Evolutionary conservation across 2,329 filamentous ascomycete genomes (phyloP).

Genomic region (Sordariomycetes sp.): DNA sequence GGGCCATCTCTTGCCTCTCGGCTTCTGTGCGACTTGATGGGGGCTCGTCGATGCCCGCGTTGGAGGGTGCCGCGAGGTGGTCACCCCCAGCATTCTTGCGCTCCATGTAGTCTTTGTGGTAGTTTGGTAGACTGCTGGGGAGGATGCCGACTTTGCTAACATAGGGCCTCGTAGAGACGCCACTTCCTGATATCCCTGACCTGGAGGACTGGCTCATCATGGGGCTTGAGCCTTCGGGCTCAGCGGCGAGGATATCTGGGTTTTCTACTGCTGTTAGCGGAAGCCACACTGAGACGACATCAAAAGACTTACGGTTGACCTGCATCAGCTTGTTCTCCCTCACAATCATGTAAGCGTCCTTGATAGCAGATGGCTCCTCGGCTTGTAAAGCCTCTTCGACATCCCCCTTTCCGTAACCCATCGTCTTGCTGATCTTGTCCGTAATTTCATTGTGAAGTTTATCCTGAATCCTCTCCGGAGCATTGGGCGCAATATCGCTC

Average conservation of each 20-base stretch:
- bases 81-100: slow-evolving; percentile 48
- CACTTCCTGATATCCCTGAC: slow-evolving; percentile 41
- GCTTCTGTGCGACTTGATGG: slow-evolving; percentile 49
- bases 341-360: slow-evolving; percentile 97
- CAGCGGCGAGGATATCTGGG: slow-evolving; percentile 21
- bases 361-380: slow-evolving; percentile 93
- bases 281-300: slow-evolving; percentile 9
- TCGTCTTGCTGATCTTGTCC: slow-evolving; percentile 91
- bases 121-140: slow-evolving; percentile 81
- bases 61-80: slow-evolving; percentile 28
- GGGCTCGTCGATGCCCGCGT: slow-evolving; percentile 37
- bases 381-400: slow-evolving; percentile 89
- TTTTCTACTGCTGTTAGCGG: no score
- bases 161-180: slow-evolving; percentile 43
- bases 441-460: slow-evolving; percentile 89
- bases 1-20: slow-evolving; percentile 73
- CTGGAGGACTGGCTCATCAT: slow-evolving; percentile 47
- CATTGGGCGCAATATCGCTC: slow-evolving; percentile 69
- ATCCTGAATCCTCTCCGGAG: slow-evolving; percentile 71
- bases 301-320: slow-evolving; percentile 65
- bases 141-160: slow-evolving; percentile 85
- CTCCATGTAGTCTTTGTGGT: slow-evolving; percentile 86
- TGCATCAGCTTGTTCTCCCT: slow-evolving; percentile 97
- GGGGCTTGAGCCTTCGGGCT: slow-evolving; percentile 33
- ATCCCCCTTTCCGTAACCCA: slow-evolving; percentile 93